A percentile compares a stretch with the other conserved stretches of the same genome.
Evolutionary conservation across 495 filamentous ascomycete genomes (phyloP).

Genomic region (Annulohypoxylon maeteangense): DNA sequence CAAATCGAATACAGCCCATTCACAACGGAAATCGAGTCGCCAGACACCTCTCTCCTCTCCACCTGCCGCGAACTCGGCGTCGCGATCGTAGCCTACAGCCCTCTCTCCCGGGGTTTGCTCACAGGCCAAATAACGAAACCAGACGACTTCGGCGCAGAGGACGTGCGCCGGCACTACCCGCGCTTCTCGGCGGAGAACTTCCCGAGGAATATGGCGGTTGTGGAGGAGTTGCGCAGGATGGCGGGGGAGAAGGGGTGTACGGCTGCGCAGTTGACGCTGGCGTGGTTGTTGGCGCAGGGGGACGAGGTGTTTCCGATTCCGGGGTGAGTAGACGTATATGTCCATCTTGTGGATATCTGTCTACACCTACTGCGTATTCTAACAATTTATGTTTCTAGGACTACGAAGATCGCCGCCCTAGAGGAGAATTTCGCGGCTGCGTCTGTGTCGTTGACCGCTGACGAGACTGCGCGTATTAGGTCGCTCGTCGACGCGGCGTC

Average conservation of each 20-base stretch:
- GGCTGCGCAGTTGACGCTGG: slow-evolving; percentile 62
- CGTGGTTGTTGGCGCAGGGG: slow-evolving; percentile 70
- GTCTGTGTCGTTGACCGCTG: slow-evolving; percentile 40
- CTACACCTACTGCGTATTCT: too few species aligned
- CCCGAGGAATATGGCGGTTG: slow-evolving; percentile 60
- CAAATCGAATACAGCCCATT: slow-evolving; percentile 74
- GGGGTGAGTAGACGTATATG: slow-evolving; percentile 38
- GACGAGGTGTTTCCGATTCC: slow-evolving; percentile 71
- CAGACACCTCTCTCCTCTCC: slow-evolving; percentile 57
- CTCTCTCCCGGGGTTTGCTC: slow-evolving; percentile 70
- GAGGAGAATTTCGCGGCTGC: slow-evolving; percentile 51
- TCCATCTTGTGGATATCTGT: not conserved
- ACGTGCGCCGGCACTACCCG: slow-evolving; percentile 57
- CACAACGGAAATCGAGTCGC: slow-evolving; percentile 65
- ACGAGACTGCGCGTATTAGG: slow-evolving; percentile 47
- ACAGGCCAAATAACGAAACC: slow-evolving; percentile 58
- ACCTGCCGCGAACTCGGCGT: slow-evolving; percentile 71
- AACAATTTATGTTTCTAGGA: slow-evolving; percentile 30
- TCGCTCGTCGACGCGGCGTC: slow-evolving; percentile 14
- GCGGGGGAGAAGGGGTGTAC: slow-evolving; percentile 62
- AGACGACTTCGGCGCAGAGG: slow-evolving; percentile 57
- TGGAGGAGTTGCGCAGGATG: slow-evolving; percentile 54
- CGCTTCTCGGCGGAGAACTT: slow-evolving; percentile 64
- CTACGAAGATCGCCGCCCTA: slow-evolving; percentile 45
- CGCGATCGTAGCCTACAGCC: slow-evolving; percentile 68